phyloP scores from a whole-genome alignment of 2,329 filamentous ascomycete species.

The Stagonosporopsis tanaceti region DNA sequence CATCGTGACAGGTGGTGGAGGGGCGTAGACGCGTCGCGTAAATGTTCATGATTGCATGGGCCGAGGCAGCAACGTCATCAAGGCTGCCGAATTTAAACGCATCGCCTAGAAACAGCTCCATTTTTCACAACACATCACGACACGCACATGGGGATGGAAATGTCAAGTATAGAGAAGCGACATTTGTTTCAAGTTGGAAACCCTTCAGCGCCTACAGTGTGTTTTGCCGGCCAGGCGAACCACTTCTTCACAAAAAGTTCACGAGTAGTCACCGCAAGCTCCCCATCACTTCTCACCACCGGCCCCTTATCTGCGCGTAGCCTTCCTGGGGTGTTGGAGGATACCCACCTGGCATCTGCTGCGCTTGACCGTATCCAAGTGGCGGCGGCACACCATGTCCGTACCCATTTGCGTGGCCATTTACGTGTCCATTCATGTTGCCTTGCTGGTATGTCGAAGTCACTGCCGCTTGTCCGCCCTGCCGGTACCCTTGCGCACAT shows the following conservation, averaged over 20 bases:
- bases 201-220: background rate
- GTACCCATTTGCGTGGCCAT: background rate
- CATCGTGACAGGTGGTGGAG: conserved; percentile 48
- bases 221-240: too few relatives aligned
- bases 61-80: conserved; percentile 21
- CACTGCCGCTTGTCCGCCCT: background rate
- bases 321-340: background rate
- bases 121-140: background rate
- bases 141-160: background rate
- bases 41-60: conserved; percentile 7
- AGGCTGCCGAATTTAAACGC: background rate
- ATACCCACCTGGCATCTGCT: conserved; percentile 5
- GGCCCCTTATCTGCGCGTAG: background rate
- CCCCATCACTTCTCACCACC: background rate
- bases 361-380: conserved; percentile 3
- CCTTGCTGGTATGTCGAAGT: background rate
- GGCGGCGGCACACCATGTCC: background rate
- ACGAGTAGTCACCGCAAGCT: background rate
- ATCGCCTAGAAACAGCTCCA: background rate
- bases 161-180: background rate
- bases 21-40: conserved; percentile 20
- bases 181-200: background rate
- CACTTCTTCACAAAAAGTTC: background rate
- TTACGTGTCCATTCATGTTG: background rate
- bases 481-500: conserved; percentile 1